phyloP scores from a whole-genome alignment of 805 yeast genomes.

The Clavispora phyllophila region DNA sequence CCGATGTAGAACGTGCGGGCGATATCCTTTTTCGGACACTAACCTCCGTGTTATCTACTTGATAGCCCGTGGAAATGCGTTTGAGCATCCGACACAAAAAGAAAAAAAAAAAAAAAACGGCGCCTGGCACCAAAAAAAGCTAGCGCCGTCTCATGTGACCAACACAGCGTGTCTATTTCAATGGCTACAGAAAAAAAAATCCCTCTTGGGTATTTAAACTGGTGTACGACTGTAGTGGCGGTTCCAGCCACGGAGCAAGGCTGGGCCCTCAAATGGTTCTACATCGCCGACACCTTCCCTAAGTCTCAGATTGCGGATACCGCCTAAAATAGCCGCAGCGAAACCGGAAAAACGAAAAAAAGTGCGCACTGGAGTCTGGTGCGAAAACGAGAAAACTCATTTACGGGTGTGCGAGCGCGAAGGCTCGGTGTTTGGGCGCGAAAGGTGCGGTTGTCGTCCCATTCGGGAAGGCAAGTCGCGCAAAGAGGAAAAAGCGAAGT shows the following conservation, averaged over 20 bases:
- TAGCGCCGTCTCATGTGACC: not conserved
- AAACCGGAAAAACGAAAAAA: not conserved
- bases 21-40: slow-evolving; percentile 1
- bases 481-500: no score
- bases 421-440: no score
- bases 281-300: not conserved
- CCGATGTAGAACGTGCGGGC: slow-evolving; percentile 1
- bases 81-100: not conserved
- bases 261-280: not conserved
- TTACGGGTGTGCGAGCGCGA: no score
- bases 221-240: not conserved
- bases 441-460: no score
- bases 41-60: not conserved
- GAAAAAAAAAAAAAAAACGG: not conserved
- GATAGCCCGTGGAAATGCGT: not conserved
- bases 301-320: not conserved
- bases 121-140: no score
- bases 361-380: not conserved
- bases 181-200: no score
- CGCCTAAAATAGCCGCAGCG: not conserved
- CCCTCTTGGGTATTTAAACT: no score
- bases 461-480: no score
- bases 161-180: no score
- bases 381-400: not conserved
- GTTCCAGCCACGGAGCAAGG: not conserved